These are phyloP conservation scores for Acer negundo DNA, from an alignment of 345 rosid species.

Conservation along the genomic window DNA sequence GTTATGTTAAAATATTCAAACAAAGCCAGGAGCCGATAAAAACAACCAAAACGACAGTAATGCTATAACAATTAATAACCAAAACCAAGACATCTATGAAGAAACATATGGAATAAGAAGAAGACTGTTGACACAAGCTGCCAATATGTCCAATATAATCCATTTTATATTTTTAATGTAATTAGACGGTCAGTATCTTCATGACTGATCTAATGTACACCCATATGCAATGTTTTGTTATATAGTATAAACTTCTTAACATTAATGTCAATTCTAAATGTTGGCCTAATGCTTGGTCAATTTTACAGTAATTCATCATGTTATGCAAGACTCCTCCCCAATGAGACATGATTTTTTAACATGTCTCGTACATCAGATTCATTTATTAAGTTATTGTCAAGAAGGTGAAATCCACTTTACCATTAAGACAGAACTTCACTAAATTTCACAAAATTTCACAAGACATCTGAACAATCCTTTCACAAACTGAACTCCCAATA, in stretches of 20 bases:
- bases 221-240: too few relatives aligned
- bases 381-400: not conserved
- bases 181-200: too few relatives aligned
- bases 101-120: not conserved
- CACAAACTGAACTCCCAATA: not conserved
- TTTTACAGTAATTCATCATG: too few relatives aligned
- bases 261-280: too few relatives aligned
- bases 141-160: not conserved
- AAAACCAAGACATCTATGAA: not conserved
- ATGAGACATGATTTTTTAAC: not conserved
- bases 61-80: not conserved
- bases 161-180: too few relatives aligned
- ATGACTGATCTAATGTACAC: too few relatives aligned
- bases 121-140: not conserved
- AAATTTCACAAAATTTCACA: not conserved
- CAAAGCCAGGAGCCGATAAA: not conserved
- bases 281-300: too few relatives aligned
- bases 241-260: too few relatives aligned
- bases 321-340: too few relatives aligned
- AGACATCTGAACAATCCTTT: not conserved
- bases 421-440: not conserved
- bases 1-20: not conserved
- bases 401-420: not conserved
- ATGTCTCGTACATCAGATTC: not conserved
- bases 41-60: not conserved